Conservation (phyloP, 2,329 filamentous ascomycete genomes). For the Coniochaeta pulveracea region DNA sequence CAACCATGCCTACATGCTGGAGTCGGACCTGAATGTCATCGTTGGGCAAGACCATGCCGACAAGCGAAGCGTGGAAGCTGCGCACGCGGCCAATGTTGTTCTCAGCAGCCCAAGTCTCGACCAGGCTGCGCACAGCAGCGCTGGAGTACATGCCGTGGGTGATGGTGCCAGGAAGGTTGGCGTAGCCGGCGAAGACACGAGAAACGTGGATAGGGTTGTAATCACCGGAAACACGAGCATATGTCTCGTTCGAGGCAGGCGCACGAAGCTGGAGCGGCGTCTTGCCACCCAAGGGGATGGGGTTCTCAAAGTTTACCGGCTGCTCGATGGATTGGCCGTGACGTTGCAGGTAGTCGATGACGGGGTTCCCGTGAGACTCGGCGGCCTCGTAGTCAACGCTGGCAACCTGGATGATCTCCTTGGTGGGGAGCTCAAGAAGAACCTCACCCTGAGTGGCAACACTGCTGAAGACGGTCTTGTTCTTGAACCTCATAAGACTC, state of each 20-base stretch:
- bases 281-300: conserved; percentile 90
- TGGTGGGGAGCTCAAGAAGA: conserved; percentile 85
- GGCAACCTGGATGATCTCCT: conserved; percentile 95
- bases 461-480: conserved; percentile 80
- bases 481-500: conserved; percentile 87
- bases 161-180: conserved; percentile 90
- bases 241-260: conserved; percentile 93
- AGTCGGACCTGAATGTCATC: conserved; percentile 92
- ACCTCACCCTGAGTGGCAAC: conserved; percentile 91
- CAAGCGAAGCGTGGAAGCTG: conserved; percentile 91
- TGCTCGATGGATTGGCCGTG: conserved; percentile 90
- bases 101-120: conserved; percentile 98
- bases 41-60: conserved; percentile 98
- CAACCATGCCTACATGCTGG: conserved; percentile 94
- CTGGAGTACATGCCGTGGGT: conserved; percentile 99
- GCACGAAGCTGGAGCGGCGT: conserved; percentile 79
- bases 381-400: conserved; percentile 93
- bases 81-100: conserved; percentile 96
- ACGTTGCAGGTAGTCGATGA: conserved; percentile 89
- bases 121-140: conserved; percentile 85
- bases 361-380: conserved; percentile 86
- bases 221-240: conserved; percentile 93
- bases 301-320: conserved; percentile 92
- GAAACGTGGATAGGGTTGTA: conserved; percentile 99
- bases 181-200: conserved; percentile 90